A percentile compares a stretch with the other conserved stretches of the same genome.
phyloP scores from a whole-genome alignment of 208 protist species.

The Trichomonas vaginalis region DNA sequence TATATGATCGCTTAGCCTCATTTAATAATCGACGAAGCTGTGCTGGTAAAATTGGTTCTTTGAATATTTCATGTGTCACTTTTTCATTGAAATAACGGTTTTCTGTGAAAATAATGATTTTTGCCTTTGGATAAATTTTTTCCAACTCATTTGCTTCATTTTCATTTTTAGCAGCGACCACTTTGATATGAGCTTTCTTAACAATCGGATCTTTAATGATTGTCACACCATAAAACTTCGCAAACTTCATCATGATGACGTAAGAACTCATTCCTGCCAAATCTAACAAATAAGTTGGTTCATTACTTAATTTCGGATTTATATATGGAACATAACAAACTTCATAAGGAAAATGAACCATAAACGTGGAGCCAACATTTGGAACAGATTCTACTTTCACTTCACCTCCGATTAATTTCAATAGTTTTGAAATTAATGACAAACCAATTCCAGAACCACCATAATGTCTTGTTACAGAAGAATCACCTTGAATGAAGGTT shows the following conservation, averaged over 20 bases:
- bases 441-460: neutral
- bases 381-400: neutral
- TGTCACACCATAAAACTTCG: neutral
- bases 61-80: neutral
- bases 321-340: neutral
- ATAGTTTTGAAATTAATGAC: neutral
- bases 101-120: neutral
- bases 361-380: neutral
- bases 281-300: neutral
- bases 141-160: neutral
- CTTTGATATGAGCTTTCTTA: neutral
- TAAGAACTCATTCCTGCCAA: neutral
- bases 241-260: neutral
- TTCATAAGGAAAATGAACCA: neutral
- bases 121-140: neutral
- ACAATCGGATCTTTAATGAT: neutral
- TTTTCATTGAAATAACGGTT: neutral
- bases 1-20: neutral
- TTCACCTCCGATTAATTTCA: neutral
- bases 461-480: neutral
- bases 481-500: neutral
- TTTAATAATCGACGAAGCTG: neutral
- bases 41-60: neutral
- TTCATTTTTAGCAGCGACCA: neutral
- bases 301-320: neutral